Conservation (phyloP, 2,329 filamentous ascomycete species). For the Cladosporium sp. region DNA sequence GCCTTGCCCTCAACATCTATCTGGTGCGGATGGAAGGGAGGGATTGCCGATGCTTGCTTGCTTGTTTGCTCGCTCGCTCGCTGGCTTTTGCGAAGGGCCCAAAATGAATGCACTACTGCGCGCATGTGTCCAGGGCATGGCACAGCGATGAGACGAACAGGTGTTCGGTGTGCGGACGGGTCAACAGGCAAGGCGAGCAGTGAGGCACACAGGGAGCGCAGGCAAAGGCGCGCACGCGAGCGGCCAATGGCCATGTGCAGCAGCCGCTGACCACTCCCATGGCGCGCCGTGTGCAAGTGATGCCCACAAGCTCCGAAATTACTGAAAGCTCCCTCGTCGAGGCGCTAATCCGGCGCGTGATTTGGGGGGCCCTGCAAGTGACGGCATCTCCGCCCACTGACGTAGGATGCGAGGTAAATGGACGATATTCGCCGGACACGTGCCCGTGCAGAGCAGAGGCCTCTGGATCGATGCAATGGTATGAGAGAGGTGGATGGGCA, state of each 20-base stretch:
- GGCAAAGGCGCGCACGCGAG: conserved; percentile 5
- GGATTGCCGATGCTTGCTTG: neutral
- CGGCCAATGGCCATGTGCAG: conserved; percentile 10
- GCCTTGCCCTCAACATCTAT: conserved; percentile 2
- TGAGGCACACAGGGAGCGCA: too few relatives aligned
- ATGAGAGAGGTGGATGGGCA: too few relatives aligned
- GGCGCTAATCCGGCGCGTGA: conserved; percentile 12
- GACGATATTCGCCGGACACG: neutral
- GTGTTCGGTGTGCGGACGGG: conserved; percentile 4
- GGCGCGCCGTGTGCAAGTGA: conserved; percentile 7
- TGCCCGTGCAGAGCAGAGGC: neutral
- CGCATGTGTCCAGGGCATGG: neutral
- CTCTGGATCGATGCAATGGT: neutral
- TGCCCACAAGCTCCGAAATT: conserved; percentile 14
- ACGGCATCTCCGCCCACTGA: conserved; percentile 12
- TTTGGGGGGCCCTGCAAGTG: conserved; percentile 11
- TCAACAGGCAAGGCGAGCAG: too few relatives aligned
- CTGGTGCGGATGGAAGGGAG: neutral
- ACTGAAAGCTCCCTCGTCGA: conserved; percentile 10
- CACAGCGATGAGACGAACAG: conserved; percentile 1
- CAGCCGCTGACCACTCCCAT: neutral
- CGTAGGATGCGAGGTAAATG: conserved; percentile 1
- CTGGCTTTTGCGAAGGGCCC: neutral
- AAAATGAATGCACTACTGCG: neutral
- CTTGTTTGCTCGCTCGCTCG: neutral